Evolutionary conservation across 2,329 filamentous ascomycete genomes (phyloP).

Genomic region (Aspergillus sp.): DNA sequence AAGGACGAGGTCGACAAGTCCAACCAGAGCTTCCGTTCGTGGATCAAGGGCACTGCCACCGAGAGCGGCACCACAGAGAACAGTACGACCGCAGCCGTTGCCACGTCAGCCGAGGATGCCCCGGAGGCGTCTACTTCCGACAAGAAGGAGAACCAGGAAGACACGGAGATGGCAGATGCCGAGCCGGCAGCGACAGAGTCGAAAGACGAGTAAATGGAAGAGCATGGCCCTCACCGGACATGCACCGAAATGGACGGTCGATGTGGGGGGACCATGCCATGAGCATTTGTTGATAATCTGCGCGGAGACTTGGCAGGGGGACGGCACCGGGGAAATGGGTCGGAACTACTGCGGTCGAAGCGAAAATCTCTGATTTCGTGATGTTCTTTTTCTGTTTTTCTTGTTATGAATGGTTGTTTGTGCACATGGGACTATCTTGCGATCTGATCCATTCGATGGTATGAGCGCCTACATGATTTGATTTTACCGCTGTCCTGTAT

Average conservation of each 20-base stretch:
- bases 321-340: background rate
- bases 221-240: background rate
- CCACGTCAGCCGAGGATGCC: background rate
- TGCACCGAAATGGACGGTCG: background rate
- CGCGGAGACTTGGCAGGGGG: background rate
- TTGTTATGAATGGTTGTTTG: background rate
- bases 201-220: constrained; percentile 16
- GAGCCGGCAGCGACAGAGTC: constrained; percentile 21
- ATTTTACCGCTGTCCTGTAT: background rate
- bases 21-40: constrained; percentile 47
- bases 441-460: no score
- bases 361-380: background rate
- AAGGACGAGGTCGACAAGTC: constrained; percentile 49
- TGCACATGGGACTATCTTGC: no score
- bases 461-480: no score
- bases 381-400: background rate
- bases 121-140: constrained; percentile 14
- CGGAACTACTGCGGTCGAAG: background rate
- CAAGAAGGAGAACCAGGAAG: constrained; percentile 22
- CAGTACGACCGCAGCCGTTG: background rate
- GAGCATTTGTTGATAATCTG: background rate
- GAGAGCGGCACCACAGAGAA: constrained; percentile 15
- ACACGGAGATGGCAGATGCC: constrained; percentile 37
- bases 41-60: constrained; percentile 37
- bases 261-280: background rate